phyloP scores from a whole-genome alignment of 495 filamentous ascomycete species.

The Darksidea phi region DNA sequence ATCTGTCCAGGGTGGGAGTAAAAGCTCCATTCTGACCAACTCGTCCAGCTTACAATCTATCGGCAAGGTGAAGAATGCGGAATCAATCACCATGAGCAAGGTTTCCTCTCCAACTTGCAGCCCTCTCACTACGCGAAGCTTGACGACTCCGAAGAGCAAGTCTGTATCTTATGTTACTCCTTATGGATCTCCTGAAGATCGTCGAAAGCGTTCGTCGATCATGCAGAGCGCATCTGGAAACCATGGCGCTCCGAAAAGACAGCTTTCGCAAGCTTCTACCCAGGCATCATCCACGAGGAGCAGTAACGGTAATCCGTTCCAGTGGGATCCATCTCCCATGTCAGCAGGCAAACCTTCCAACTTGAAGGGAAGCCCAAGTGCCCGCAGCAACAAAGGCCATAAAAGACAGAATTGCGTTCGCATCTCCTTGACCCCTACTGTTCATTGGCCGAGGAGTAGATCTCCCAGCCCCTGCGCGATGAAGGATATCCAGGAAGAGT shows the following conservation, averaged over 20 bases:
- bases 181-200: conserved; percentile 32
- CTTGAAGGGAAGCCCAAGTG: conserved; percentile 33
- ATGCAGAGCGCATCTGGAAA: conserved; percentile 16
- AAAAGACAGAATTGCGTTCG: conserved; percentile 31
- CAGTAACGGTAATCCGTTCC: conserved; percentile 36
- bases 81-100: conserved; percentile 16
- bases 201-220: conserved; percentile 14
- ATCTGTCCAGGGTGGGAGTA: conserved; percentile 2
- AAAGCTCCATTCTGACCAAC: conserved; percentile 11
- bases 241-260: conserved; percentile 7
- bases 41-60: conserved; percentile 15
- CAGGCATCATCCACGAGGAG: conserved; percentile 33
- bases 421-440: conserved; percentile 37
- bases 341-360: conserved; percentile 31
- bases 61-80: conserved; percentile 9
- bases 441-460: conserved; percentile 38
- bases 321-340: conserved; percentile 31
- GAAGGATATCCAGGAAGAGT: conserved; percentile 39
- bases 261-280: conserved; percentile 31
- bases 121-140: conserved; percentile 10
- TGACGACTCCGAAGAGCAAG: conserved; percentile 19
- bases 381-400: conserved; percentile 31
- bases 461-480: conserved; percentile 41
- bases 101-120: conserved; percentile 20
- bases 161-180: conserved; percentile 19